A percentile compares a stretch with the other conserved stretches of the same genome.
Evolutionary conservation across 805 yeast species (phyloP).

Genomic region (Priceomyces fermenticarens): DNA sequence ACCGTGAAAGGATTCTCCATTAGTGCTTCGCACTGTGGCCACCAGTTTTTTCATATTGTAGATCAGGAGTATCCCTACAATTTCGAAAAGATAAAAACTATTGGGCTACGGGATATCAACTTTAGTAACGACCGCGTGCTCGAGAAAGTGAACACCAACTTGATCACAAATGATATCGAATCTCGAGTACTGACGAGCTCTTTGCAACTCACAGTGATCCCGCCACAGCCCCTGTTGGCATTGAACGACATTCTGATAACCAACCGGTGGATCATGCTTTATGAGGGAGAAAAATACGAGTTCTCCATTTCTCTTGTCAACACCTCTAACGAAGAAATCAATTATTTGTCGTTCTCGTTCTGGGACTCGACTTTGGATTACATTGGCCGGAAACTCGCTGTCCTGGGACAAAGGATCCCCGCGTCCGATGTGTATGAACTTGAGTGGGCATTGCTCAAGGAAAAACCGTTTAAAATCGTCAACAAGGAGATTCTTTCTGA

Average conservation of each 20-base stretch:
- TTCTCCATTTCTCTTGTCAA: constrained; percentile 57
- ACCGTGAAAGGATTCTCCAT: constrained; percentile 51
- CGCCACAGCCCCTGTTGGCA: constrained; percentile 61
- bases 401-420: constrained; percentile 36
- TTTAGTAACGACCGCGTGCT: constrained; percentile 7
- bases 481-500: constrained; percentile 42
- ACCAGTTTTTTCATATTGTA: constrained; percentile 43
- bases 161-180: constrained; percentile 20
- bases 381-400: constrained; percentile 51
- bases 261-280: constrained; percentile 67
- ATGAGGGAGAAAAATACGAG: constrained; percentile 68
- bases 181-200: constrained; percentile 15
- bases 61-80: constrained; percentile 21
- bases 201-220: constrained; percentile 30
- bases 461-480: constrained; percentile 54
- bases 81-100: constrained; percentile 9
- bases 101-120: constrained; percentile 4
- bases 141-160: constrained; percentile 17
- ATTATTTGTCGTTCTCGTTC: constrained; percentile 57
- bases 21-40: constrained; percentile 47
- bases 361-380: constrained; percentile 74
- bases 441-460: constrained; percentile 62
- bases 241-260: constrained; percentile 50
- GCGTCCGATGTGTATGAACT: constrained; percentile 69
- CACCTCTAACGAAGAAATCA: constrained; percentile 53